Evolutionary conservation across 2,329 filamentous ascomycete genomes (phyloP).

Genomic region (Pyrenochaeta sp.): DNA sequence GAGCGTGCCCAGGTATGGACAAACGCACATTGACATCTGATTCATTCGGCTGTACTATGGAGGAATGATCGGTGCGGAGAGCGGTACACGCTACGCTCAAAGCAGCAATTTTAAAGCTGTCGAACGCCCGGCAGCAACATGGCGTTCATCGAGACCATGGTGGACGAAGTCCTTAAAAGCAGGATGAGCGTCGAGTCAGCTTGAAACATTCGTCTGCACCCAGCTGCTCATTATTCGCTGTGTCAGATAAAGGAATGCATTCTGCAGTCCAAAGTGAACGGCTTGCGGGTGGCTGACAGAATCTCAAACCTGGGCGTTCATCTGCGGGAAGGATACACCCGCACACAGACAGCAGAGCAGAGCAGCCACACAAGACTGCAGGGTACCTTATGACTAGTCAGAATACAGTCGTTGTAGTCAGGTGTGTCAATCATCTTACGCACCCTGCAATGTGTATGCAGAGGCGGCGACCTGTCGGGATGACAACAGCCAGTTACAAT

Average conservation of each 20-base stretch:
- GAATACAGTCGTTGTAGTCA: conserved; percentile 1
- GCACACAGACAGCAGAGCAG: conserved; percentile 11
- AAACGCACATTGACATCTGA: conserved; percentile 2
- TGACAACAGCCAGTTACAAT: not conserved
- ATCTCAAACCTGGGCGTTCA: too few relatives aligned
- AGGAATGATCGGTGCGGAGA: conserved; percentile 4
- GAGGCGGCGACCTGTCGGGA: not conserved
- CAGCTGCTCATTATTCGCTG: too few relatives aligned
- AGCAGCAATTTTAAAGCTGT: conserved; percentile 1
- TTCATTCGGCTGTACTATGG: conserved; percentile 7
- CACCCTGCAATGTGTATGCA: not conserved
- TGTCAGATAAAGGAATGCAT: not conserved
- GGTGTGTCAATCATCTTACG: not conserved
- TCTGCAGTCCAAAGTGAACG: not conserved
- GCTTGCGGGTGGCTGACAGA: too few relatives aligned
- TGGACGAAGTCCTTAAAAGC: not conserved
- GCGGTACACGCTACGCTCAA: conserved; percentile 6
- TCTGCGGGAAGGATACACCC: conserved; percentile 7
- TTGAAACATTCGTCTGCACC: not conserved
- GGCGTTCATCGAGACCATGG: conserved; percentile 1
- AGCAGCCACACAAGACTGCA: not conserved
- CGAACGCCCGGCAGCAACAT: not conserved
- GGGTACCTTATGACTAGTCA: not conserved
- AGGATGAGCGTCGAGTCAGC: too few relatives aligned
- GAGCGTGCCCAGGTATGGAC: not conserved